Percentiles rank a stretch among this genome's conserved stretches.
phyloP scores from a whole-genome alignment of 176 grass and related monocot genomes.

The Bolboschoenus planiculmis region DNA sequence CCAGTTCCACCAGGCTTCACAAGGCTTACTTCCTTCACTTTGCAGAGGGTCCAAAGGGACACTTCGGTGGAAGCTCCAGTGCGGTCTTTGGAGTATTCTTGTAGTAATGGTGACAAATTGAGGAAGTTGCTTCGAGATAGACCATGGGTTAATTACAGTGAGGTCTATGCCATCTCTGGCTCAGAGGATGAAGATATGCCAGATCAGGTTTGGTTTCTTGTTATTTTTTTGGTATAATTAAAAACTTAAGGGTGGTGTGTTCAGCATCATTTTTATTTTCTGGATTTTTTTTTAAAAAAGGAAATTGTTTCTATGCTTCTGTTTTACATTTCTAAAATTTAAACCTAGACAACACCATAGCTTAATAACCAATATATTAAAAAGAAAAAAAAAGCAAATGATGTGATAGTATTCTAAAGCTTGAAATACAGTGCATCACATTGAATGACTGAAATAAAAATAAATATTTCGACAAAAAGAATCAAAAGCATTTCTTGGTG shows the following conservation, averaged over 20 bases:
- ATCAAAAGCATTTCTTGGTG: background rate
- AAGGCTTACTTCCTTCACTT: conserved; percentile 28
- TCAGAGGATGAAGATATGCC: conserved; percentile 44
- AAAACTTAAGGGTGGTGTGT: conserved; percentile 11
- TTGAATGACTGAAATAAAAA: background rate
- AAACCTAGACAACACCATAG: no score
- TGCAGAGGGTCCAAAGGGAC: conserved; percentile 17
- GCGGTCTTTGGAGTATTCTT: background rate
- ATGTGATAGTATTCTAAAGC: background rate
- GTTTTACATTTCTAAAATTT: background rate
- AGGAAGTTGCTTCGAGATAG: conserved; percentile 53
- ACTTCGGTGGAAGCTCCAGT: background rate
- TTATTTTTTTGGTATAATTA: background rate
- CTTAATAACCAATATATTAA: no score
- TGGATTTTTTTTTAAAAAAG: background rate
- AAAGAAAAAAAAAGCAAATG: background rate
- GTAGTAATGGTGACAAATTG: conserved; percentile 22
- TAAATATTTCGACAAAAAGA: background rate
- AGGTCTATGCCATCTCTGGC: conserved; percentile 26
- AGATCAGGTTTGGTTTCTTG: conserved; percentile 37
- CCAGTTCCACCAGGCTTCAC: conserved; percentile 39
- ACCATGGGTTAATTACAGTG: conserved; percentile 60
- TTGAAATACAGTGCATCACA: background rate
- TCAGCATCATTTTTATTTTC: background rate
- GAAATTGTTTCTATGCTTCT: no score